These are phyloP conservation scores for Huntiella decipiens DNA, from an alignment of 2,329 filamentous ascomycete genomes.

Conservation along the genomic window DNA sequence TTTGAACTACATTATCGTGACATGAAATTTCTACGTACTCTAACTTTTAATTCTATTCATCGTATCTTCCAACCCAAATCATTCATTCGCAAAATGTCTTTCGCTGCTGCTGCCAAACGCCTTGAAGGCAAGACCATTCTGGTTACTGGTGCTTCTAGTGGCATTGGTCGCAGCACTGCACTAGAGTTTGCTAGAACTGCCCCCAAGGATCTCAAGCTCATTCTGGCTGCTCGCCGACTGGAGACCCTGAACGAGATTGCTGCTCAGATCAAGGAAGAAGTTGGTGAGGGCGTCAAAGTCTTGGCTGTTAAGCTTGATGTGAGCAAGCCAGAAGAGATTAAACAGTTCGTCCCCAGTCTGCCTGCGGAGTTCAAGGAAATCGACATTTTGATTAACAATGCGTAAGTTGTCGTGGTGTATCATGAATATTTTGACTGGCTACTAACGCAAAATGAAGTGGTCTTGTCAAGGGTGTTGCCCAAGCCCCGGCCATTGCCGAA, in stretches of 20 bases:
- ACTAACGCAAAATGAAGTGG: constrained; percentile 34
- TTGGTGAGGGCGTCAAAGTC: constrained; percentile 64
- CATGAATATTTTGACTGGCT: constrained; percentile 3
- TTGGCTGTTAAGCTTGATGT: constrained; percentile 73
- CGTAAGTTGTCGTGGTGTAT: constrained; percentile 35
- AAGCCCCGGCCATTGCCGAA: constrained; percentile 63
- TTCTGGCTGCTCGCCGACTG: constrained; percentile 73
- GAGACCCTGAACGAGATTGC: constrained; percentile 63
- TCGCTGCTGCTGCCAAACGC: constrained; percentile 56
- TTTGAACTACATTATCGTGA: neutral
- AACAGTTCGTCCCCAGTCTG: constrained; percentile 49
- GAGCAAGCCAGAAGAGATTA: constrained; percentile 57
- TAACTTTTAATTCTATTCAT: neutral
- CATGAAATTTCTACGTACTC: neutral
- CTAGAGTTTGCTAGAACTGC: constrained; percentile 81
- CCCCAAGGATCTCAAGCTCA: constrained; percentile 59
- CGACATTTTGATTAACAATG: constrained; percentile 87
- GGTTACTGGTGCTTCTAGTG: constrained; percentile 81
- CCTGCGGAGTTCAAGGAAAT: constrained; percentile 71
- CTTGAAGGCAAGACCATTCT: constrained; percentile 85
- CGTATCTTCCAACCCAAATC: neutral
- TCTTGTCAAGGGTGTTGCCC: constrained; percentile 72
- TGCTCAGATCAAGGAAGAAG: constrained; percentile 54
- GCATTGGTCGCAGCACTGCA: constrained; percentile 71
- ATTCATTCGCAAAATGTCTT: constrained; percentile 23